A percentile compares a stretch with the other conserved stretches of the same genome.
Conservation (phyloP, 306 rosid genomes). For the Quercus ilex region DNA sequence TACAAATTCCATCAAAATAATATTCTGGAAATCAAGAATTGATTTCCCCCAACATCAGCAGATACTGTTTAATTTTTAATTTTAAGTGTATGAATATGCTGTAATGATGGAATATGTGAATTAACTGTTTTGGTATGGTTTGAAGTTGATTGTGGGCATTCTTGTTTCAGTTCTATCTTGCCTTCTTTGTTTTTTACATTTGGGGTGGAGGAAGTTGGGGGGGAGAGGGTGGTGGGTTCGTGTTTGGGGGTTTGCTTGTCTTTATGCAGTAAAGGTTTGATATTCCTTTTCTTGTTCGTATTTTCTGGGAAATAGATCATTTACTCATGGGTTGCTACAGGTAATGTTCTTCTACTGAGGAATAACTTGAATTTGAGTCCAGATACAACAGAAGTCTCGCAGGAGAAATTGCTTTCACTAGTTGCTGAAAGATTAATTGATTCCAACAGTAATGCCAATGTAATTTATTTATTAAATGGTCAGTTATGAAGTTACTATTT, state of each 20-base stretch:
- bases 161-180: background rate
- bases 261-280: background rate
- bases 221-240: background rate
- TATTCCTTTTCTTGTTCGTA: background rate
- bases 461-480: conserved; percentile 28
- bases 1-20: background rate
- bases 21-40: background rate
- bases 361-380: conserved; percentile 77
- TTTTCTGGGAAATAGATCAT: background rate
- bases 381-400: conserved; percentile 83
- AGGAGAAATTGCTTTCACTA: conserved; percentile 86
- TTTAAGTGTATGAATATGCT: background rate
- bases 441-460: conserved; percentile 77
- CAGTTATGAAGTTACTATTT: conserved; percentile 12
- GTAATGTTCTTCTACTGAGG: conserved; percentile 81
- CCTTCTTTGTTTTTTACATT: too few species aligned
- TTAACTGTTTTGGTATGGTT: background rate
- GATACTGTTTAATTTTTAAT: background rate
- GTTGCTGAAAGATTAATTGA: conserved; percentile 91
- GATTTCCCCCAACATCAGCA: background rate
- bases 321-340: conserved; percentile 44
- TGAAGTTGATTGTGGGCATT: background rate
- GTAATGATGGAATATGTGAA: background rate
- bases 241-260: background rate
- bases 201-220: too few species aligned